Base-by-base conservation (phyloP, 495 filamentous ascomycete species). In the Penicillium arizonense region DNA sequence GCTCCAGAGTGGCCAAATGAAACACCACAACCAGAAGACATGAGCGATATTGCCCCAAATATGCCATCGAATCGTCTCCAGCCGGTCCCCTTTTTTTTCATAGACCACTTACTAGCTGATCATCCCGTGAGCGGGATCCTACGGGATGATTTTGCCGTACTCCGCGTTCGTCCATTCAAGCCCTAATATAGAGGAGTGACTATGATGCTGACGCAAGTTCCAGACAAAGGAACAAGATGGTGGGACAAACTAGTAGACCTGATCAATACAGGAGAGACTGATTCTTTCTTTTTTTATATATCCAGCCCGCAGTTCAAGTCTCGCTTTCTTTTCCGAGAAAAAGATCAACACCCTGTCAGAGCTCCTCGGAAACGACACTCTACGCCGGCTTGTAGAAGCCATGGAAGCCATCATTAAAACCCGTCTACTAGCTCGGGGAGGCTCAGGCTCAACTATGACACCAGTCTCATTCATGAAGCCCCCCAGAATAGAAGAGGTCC, bases 281-380 rank as follows among this genome's bases (percentile, higher is more conserved):
- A 6, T 9, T 4, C 38, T 41, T 9, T 12, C 18, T 26, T 9
- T 14, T 48, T 40, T 32, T 37, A 42, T 24, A 23, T 11, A 34
- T 46, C 12, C 46, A 71, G 68, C 63, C 39, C 48, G 52, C 11
- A 67, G 63, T 38, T 59, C 65, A 13, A 68, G 63, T 26, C 50
- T 72, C 9, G 63, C 67, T 10, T 72, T 74, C 44, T 72, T 72
- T 50, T 74, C 69, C 2, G 65, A 74, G 35, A 57, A 58, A 23
- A 55, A 62, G 39, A 54, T 70, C 21, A 47, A 47, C 12, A 69
- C 68, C 13, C 42, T 74, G 23, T 66, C 69, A 7, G 53, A 62
- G 13, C 66, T 59, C 20, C 37, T 74, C 5, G 64, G 67, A 11
- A 58, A 70, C 47, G 56, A 51, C 32, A 54, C 53, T 39, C 59